Evolutionary conservation across 169 alveolate species (phyloP), one percentile per base, ranked within the genome.

Genomic region (Plasmodium knowlesi): DNA sequence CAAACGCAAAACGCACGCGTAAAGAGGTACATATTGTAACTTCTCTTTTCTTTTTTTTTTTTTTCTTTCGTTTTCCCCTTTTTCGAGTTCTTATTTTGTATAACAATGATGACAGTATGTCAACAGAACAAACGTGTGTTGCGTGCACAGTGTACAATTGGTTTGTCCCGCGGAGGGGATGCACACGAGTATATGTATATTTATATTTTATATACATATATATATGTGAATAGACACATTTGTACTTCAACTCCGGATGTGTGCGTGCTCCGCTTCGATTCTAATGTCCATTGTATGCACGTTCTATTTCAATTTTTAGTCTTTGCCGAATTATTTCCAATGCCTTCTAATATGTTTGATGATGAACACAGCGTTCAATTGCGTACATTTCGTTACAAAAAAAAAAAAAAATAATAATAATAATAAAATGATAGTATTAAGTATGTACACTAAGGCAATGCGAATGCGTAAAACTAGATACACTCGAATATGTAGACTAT

Each of bases 351-450:
- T 78, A 22, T 78, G 39, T 25, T 39, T 10, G 16, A 28, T 25
- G 22, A 39, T 78, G n/a, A 37, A 39, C 84, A 78, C 71, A 78
- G n/a, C 61, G 53, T 78, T 78, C 70, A 78, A 25, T 67, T n/a
- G 41, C 19, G 72, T 81, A 81, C 22, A 46, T 6, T 80, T 80
- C 19, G 32, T 81, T 12, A n/a, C 76, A 81, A 25, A 81, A 81
- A 81, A 80, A 80, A 79, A 79, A 43, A 79, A 39, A 3, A 80
- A 80, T 1, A 1, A n/a, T n/a, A n/a, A n/a, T 25, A 46, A 22
- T 25, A 81, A 81, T 67, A 19, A 19, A 25, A 67, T 67, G 25
- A 25, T 3, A 25, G 37, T 67, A 67, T 67, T 67, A 28, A n/a
- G n/a, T 28, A 25, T 67, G n/a, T 22, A 67, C 76, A 67, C 34